Evolutionary conservation across 2,329 filamentous ascomycete genomes (phyloP).

Genomic region (Dryadomyces sulphureus): DNA sequence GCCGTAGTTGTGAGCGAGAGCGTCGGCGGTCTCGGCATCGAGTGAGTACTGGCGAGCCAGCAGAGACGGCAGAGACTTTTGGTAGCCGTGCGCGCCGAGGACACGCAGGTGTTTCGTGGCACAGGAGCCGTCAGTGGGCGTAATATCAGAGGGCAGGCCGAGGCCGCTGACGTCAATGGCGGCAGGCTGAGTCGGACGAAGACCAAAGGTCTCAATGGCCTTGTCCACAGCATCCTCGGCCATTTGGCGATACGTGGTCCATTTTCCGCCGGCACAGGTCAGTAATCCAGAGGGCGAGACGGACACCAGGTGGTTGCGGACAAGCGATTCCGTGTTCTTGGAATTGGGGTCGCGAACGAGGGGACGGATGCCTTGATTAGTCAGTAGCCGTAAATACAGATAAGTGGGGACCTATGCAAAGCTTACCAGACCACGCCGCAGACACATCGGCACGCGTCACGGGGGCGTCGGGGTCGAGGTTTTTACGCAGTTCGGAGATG

Average conservation of each 20-base stretch:
- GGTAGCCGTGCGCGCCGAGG: slow-evolving; percentile 62
- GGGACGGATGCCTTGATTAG: slow-evolving; percentile 51
- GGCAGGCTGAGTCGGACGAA: slow-evolving; percentile 30
- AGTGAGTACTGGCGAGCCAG: slow-evolving; percentile 87
- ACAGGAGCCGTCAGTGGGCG: slow-evolving; percentile 47
- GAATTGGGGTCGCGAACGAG: slow-evolving; percentile 69
- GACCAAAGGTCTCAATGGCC: slow-evolving; percentile 50
- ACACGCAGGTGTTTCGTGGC: slow-evolving; percentile 61
- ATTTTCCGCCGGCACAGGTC: slow-evolving; percentile 73
- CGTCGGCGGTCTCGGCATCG: slow-evolving; percentile 86
- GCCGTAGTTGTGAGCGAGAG: slow-evolving; percentile 76
- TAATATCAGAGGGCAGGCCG: slow-evolving; percentile 30
- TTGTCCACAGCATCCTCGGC: slow-evolving; percentile 73
- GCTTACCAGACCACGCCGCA: slow-evolving; percentile 52
- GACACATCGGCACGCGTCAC: slow-evolving; percentile 63
- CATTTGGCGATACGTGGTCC: slow-evolving; percentile 84
- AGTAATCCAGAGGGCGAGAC: slow-evolving; percentile 59
- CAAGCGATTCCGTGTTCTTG: slow-evolving; percentile 68
- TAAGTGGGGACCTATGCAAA: no score
- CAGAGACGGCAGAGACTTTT: slow-evolving; percentile 76
- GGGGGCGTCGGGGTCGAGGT: slow-evolving; percentile 60
- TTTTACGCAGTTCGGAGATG: slow-evolving; percentile 60
- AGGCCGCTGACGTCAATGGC: slow-evolving; percentile 55
- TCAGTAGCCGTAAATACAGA: no score
- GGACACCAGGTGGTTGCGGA: slow-evolving; percentile 67